Evolutionary conservation across 1,284 basidiomycete species (phyloP).

Genomic region (Moesziomyces sp.): DNA sequence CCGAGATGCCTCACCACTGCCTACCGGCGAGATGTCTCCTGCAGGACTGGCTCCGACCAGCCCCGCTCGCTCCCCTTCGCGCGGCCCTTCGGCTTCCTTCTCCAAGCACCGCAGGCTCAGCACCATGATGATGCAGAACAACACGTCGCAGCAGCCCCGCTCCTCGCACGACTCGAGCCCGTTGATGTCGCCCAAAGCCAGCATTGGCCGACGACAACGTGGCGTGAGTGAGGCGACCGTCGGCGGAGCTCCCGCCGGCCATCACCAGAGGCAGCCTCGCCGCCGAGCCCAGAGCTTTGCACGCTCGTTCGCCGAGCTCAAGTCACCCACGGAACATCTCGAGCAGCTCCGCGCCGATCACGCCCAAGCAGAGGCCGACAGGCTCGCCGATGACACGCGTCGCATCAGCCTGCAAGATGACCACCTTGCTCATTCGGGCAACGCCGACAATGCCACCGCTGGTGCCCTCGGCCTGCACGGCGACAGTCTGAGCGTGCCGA

Average conservation of each 20-base stretch:
- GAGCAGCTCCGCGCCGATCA: slow-evolving; percentile 39
- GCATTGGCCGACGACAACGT: slow-evolving; percentile 14
- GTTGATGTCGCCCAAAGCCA: slow-evolving; percentile 8
- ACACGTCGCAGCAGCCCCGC: background rate
- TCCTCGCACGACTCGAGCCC: slow-evolving; percentile 1
- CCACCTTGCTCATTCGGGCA: slow-evolving; percentile 8
- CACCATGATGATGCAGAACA: slow-evolving; percentile 31
- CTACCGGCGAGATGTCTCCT: slow-evolving; percentile 39
- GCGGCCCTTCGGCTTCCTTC: slow-evolving; percentile 24
- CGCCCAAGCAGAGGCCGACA: slow-evolving; percentile 22
- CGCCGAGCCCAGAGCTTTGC: slow-evolving; percentile 45
- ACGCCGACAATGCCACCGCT: slow-evolving; percentile 4
- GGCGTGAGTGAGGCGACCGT: slow-evolving; percentile 23
- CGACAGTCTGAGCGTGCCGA: background rate
- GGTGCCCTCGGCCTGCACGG: slow-evolving; percentile 21
- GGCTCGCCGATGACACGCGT: slow-evolving; percentile 17
- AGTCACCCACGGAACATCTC: slow-evolving; percentile 32
- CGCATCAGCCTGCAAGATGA: slow-evolving; percentile 25
- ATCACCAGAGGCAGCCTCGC: slow-evolving; percentile 14
- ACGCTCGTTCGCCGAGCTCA: slow-evolving; percentile 45
- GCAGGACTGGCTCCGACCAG: slow-evolving; percentile 9
- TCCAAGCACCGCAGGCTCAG: slow-evolving; percentile 40
- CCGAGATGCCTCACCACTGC: slow-evolving; percentile 25
- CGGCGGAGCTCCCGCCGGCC: background rate
- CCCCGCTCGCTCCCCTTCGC: slow-evolving; percentile 7